Evolutionary conservation across 1,284 basidiomycete genomes (phyloP).

Genomic region (Rhodotorula sp.): DNA sequence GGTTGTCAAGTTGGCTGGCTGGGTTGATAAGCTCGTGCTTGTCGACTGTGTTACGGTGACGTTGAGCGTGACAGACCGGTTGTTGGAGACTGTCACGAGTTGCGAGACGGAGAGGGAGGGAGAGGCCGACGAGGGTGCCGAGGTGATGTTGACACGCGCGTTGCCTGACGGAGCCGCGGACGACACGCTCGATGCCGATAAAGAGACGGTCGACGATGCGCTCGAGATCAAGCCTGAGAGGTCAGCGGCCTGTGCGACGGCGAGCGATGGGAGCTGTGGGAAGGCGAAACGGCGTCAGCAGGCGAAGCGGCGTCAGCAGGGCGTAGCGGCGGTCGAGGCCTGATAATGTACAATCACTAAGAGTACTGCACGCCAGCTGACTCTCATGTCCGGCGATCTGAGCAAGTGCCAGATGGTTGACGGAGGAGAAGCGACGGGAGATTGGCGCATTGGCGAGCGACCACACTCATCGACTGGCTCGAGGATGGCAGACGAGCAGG

Average conservation of each 20-base stretch:
- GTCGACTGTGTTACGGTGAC: conserved; percentile 3
- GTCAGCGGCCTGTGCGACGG: conserved; percentile 3
- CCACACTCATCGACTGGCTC: neutral
- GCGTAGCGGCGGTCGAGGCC: neutral
- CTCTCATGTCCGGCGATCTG: neutral
- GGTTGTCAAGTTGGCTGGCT: conserved; percentile 18
- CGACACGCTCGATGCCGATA: neutral
- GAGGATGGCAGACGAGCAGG: neutral
- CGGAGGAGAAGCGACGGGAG: neutral
- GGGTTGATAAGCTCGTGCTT: conserved; percentile 1
- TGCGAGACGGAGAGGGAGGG: conserved; percentile 11
- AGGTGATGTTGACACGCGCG: neutral
- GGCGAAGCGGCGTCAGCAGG: neutral
- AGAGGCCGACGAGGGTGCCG: neutral
- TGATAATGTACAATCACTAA: neutral
- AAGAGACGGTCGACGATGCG: neutral
- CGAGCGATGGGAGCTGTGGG: neutral
- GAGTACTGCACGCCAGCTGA: neutral
- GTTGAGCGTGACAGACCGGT: conserved; percentile 17
- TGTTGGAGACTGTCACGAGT: conserved; percentile 10
- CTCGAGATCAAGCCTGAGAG: neutral
- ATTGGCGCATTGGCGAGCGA: neutral
- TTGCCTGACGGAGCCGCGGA: neutral
- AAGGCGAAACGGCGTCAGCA: neutral
- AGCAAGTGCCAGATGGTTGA: neutral